Conservation (phyloP, 2,329 filamentous ascomycete species). For the Zymoseptoria ardabiliae region DNA sequence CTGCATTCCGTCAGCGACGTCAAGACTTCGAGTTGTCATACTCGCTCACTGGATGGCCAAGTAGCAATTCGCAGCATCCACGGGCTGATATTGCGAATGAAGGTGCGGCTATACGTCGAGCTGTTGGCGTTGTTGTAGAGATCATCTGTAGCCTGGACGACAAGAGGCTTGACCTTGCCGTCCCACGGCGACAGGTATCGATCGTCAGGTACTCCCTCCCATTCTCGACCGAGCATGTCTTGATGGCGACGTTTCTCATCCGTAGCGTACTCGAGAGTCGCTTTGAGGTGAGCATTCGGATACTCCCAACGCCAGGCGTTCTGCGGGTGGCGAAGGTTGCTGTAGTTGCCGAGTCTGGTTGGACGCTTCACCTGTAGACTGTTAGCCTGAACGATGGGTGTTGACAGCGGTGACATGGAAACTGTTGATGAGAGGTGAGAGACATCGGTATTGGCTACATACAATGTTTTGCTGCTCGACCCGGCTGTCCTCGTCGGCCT, state of each 20-base stretch:
- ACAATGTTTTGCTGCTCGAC: neutral
- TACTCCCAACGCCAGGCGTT: slow-evolving; percentile 3
- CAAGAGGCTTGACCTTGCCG: slow-evolving; percentile 2
- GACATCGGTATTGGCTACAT: slow-evolving; percentile 1
- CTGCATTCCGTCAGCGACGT: neutral
- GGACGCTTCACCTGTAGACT: neutral
- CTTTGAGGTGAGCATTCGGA: slow-evolving; percentile 3
- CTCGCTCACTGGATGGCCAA: slow-evolving; percentile 2
- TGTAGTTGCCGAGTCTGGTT: slow-evolving; percentile 3
- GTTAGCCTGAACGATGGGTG: neutral
- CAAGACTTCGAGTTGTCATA: neutral
- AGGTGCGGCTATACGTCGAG: slow-evolving; percentile 4
- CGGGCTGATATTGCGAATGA: slow-evolving; percentile 4
- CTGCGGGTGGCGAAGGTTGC: slow-evolving; percentile 1
- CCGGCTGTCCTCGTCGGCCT: neutral
- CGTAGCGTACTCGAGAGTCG: slow-evolving; percentile 1
- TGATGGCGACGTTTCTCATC: slow-evolving; percentile 2
- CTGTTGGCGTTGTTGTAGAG: slow-evolving; percentile 1
- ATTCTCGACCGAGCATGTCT: slow-evolving; percentile 4
- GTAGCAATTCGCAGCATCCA: slow-evolving; percentile 4
- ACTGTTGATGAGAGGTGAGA: neutral
- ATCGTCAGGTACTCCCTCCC: slow-evolving; percentile 2
- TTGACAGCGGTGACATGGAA: neutral
- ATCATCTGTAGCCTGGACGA: slow-evolving; percentile 3
- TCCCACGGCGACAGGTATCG: slow-evolving; percentile 4